Percentiles rank a stretch among this genome's conserved stretches.
phyloP scores from a whole-genome alignment of 352 stramenopile species.

The Phytophthora aleatoria region DNA sequence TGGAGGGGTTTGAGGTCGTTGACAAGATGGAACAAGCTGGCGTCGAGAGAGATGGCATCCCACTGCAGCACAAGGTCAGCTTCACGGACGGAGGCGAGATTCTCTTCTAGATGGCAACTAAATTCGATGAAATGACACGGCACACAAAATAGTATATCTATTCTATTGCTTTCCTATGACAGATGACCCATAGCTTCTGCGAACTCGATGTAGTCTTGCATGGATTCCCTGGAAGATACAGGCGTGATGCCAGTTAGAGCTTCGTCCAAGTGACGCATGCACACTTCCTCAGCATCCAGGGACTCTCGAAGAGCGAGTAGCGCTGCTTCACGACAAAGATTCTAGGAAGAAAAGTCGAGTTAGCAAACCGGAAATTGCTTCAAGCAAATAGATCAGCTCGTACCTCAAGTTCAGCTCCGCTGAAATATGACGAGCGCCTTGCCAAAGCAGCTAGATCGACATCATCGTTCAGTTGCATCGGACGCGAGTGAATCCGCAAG shows the following conservation, averaged over 20 bases:
- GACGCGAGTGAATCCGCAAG: slow-evolving; percentile 73
- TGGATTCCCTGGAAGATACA: slow-evolving; percentile 57
- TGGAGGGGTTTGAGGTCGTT: slow-evolving; percentile 83
- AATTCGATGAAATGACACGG: not conserved
- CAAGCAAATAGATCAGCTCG: not conserved
- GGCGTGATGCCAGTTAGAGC: slow-evolving; percentile 57
- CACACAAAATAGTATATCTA: not conserved
- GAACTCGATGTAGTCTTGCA: slow-evolving; percentile 68
- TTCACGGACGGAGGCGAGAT: slow-evolving; percentile 79
- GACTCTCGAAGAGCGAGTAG: slow-evolving; percentile 75
- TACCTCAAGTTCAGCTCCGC: slow-evolving; percentile 89
- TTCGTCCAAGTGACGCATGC: slow-evolving; percentile 63
- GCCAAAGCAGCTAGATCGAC: slow-evolving; percentile 70
- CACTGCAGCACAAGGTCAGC: slow-evolving; percentile 75
- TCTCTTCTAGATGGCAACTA: slow-evolving; percentile 34
- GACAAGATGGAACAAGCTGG: slow-evolving; percentile 83
- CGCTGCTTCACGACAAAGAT: slow-evolving; percentile 86
- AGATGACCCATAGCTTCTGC: slow-evolving; percentile 61
- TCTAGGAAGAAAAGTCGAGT: slow-evolving; percentile 42
- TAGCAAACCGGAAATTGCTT: not conserved
- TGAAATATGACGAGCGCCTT: slow-evolving; percentile 64
- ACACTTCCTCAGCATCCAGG: slow-evolving; percentile 54
- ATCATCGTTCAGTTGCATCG: slow-evolving; percentile 66
- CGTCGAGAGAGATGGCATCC: slow-evolving; percentile 62
- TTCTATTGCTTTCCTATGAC: slow-evolving; percentile 33